phyloP scores from a whole-genome alignment of 345 rosid genomes.

The Syzygium aqueum region DNA sequence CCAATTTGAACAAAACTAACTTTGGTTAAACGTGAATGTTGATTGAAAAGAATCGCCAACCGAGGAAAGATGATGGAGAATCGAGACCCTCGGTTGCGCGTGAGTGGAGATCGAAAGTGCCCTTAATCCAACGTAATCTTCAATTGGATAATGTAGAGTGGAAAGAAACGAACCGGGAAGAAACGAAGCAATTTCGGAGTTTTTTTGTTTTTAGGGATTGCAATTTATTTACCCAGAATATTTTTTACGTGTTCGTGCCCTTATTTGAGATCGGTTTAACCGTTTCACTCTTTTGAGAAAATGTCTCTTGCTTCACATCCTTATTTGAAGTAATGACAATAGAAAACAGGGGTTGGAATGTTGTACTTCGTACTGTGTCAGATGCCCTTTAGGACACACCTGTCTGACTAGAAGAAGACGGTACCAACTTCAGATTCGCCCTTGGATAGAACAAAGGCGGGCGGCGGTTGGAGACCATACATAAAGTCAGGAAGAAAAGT shows the following conservation, averaged over 20 bases:
- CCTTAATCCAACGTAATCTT: background rate
- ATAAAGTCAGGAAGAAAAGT: background rate
- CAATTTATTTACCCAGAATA: background rate
- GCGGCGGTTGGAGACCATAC: background rate
- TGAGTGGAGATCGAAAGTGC: background rate
- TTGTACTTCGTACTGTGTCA: background rate
- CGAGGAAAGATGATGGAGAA: background rate
- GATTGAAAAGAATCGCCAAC: background rate
- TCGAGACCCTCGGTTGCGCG: background rate
- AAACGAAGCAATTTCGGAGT: background rate
- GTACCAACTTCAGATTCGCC: background rate
- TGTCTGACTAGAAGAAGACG: background rate
- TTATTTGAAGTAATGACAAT: background rate
- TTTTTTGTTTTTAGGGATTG: background rate
- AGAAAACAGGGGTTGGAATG: background rate
- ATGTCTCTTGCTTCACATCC: background rate
- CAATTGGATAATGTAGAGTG: rapidly evolving
- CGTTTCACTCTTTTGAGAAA: background rate
- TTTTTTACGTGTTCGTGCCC: background rate
- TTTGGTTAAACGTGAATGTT: background rate
- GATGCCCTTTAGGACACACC: background rate
- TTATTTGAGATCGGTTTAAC: background rate
- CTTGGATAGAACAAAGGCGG: background rate
- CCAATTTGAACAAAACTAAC: background rate
- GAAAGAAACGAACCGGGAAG: background rate